Percentiles rank a stretch among this genome's conserved stretches.
These are phyloP conservation scores for Lasiosphaeria hispida DNA, from an alignment of 495 filamentous ascomycete species.

Conservation along the genomic window DNA sequence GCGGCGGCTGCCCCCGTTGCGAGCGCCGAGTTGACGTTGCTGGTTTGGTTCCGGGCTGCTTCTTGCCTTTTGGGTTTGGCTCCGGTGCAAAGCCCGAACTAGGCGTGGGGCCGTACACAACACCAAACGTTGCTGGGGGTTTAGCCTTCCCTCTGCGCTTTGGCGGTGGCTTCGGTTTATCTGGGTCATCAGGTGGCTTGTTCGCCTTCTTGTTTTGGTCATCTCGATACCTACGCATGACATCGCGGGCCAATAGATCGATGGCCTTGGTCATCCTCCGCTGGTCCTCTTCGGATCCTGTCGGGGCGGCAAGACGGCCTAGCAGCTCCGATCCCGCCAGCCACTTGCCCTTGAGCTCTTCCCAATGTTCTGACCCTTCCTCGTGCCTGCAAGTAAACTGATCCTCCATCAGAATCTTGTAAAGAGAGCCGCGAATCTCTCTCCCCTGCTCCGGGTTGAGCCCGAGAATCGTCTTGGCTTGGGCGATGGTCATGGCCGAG, in stretches of 20 bases:
- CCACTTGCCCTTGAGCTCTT: slow-evolving; percentile 67
- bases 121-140: background rate
- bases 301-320: slow-evolving; percentile 54
- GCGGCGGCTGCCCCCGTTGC: slow-evolving; percentile 7
- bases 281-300: slow-evolving; percentile 52
- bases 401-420: slow-evolving; percentile 62
- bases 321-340: slow-evolving; percentile 57
- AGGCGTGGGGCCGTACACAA: no score
- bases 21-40: background rate
- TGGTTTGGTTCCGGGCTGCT: background rate
- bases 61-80: background rate
- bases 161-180: slow-evolving; percentile 5
- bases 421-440: slow-evolving; percentile 63
- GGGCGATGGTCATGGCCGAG: slow-evolving; percentile 63
- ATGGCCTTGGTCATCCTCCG: slow-evolving; percentile 61
- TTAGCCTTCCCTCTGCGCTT: slow-evolving; percentile 1
- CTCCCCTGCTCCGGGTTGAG: slow-evolving; percentile 71
- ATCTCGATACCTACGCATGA: slow-evolving; percentile 69
- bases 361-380: slow-evolving; percentile 69
- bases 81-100: no score
- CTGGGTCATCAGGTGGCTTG: slow-evolving; percentile 10
- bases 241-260: slow-evolving; percentile 68
- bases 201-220: slow-evolving; percentile 54
- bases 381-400: slow-evolving; percentile 73
- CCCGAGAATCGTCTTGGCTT: slow-evolving; percentile 69